phyloP scores from a whole-genome alignment of 2,329 filamentous ascomycete species.

The Fusarium succisae region DNA sequence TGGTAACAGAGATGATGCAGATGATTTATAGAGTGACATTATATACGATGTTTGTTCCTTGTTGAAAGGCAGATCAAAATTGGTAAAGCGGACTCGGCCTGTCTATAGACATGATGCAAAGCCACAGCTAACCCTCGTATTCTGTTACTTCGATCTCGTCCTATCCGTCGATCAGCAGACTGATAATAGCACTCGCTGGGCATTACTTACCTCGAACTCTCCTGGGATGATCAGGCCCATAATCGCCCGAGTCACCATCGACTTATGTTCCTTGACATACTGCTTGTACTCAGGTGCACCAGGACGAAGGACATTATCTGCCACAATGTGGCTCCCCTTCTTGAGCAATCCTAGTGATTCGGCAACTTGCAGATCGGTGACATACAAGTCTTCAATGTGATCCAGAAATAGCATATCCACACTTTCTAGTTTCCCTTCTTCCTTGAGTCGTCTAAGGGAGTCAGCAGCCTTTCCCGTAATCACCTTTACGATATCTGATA shows the following conservation, averaged over 20 bases:
- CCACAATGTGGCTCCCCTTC: neutral
- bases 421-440: neutral
- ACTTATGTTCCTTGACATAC: neutral
- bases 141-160: neutral
- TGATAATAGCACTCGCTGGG: accelerated
- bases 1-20: no score
- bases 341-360: neutral
- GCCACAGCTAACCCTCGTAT: neutral
- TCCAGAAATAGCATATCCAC: neutral
- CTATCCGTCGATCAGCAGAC: neutral
- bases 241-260: neutral
- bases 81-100: accelerated
- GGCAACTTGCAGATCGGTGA: accelerated
- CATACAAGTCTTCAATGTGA: neutral
- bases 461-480: neutral
- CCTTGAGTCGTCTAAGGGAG: neutral
- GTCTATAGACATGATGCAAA: neutral
- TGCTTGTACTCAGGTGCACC: neutral
- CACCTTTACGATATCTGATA: neutral
- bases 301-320: neutral
- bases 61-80: neutral
- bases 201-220: neutral
- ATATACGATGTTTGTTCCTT: accelerated
- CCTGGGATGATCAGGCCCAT: neutral
- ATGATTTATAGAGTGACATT: accelerated